phyloP scores from a whole-genome alignment of 2,329 filamentous ascomycete species.

The Cryphonectria radicalis region DNA sequence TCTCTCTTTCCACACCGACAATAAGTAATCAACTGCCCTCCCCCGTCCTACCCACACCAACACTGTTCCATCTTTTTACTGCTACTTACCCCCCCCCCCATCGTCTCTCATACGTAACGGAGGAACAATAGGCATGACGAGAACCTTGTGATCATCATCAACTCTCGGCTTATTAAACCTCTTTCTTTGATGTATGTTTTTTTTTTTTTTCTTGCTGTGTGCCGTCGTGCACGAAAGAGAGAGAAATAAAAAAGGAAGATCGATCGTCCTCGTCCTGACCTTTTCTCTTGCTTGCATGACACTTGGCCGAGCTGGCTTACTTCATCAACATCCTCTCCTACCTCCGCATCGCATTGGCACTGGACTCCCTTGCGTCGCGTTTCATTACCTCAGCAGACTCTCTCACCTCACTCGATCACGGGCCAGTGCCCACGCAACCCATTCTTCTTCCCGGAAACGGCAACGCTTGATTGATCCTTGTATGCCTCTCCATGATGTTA shows the following conservation, averaged over 20 bases:
- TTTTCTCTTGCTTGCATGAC: background rate
- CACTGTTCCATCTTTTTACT: background rate
- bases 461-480: conserved; percentile 6
- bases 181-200: conserved; percentile 9
- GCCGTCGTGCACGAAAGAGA: background rate
- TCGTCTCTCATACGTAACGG: background rate
- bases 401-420: conserved; percentile 10
- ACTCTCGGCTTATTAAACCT: background rate
- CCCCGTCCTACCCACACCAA: conserved; percentile 1
- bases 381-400: conserved; percentile 16
- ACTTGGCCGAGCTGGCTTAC: conserved; percentile 22
- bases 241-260: background rate
- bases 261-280: background rate
- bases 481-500: background rate
- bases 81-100: background rate
- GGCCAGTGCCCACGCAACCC: conserved; percentile 22
- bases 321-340: conserved; percentile 26
- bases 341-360: conserved; percentile 5
- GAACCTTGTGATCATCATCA: background rate
- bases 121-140: background rate
- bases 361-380: background rate
- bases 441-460: conserved; percentile 17
- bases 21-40: conserved; percentile 19
- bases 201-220: background rate
- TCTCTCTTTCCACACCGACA: conserved; percentile 9